Conservation (phyloP, 75 land plant species). For the Cunninghamia lanceolata region DNA sequence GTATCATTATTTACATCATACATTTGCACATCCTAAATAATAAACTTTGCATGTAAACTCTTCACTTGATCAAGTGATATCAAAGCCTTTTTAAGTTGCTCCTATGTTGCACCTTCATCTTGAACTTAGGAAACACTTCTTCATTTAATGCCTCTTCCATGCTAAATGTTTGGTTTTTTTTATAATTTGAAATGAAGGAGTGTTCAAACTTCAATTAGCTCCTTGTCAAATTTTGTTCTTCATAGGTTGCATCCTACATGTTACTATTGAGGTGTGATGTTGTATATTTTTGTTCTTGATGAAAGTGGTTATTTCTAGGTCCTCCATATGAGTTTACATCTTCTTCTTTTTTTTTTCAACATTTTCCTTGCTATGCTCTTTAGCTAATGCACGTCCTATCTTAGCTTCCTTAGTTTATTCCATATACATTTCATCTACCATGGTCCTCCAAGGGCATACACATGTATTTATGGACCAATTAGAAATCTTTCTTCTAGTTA, state of each 20-base stretch:
- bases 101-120: slow-evolving; percentile 1
- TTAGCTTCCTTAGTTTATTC: no score
- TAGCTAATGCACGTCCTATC: slow-evolving; percentile 18
- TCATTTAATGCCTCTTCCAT: slow-evolving; percentile 2
- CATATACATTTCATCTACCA: no score
- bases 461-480: no score
- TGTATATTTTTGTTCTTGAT: not conserved
- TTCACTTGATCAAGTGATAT: no score
- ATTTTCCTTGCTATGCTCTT: not conserved
- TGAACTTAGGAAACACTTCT: not conserved
- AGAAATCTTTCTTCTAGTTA: no score
- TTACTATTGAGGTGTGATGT: not conserved
- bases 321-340: slow-evolving; percentile 2
- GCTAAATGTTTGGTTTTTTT: not conserved
- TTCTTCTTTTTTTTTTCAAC: slow-evolving; percentile 1
- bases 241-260: not conserved
- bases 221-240: not conserved
- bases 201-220: not conserved
- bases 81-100: slow-evolving; percentile 8
- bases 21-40: no score
- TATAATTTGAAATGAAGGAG: not conserved
- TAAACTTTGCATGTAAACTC: no score
- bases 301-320: not conserved
- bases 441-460: no score
- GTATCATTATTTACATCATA: no score